Evolutionary conservation across 176 grass and related monocot genomes (phyloP), one percentile per base, ranked within the genome.

Genomic region (Rhynchospora breviuscula): DNA sequence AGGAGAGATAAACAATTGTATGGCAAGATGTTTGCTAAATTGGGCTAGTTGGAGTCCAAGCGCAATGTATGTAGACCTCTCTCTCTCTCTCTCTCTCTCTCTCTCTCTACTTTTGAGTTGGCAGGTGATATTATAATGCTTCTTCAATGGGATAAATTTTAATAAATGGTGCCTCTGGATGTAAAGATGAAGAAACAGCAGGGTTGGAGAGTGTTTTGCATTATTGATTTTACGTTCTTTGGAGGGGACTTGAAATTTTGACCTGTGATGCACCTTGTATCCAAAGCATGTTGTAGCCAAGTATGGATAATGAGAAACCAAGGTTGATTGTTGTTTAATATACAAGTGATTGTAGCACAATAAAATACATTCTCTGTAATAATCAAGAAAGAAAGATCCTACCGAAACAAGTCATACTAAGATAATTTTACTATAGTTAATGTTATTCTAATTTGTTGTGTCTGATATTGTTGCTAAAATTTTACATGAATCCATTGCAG

Each of bases 1-100:
- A 87, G 84, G 69, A 89, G 79, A n/a, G 94, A 97, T 35, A 91
- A 91, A 18, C 91, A 91, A 81, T 91, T 97, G 76, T 93, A 97
- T 33, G 84, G 91, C 84, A 97, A 90, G 69, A 93, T 97, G 87
- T 97, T 97, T 6, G 80, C 89, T 0, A 97, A 93, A 26, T 84
- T 85, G 86, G 87, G 87, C 46, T 89, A 91, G 79, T 57, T 83
- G 0, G 88, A 90, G 2, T 3, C 52, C 4, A 11, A 58, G 18
- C 8, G 17, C 13, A 57, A 53, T 78, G 45, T 54, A 78, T 3
- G 46, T 62, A 47, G 0, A 18, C 63, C 78, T 81, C 59, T 79
- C 75, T 79, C 31, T 54, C 33, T 80, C 57, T 44, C 23, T 80
- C 59, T 62, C 59, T 22, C 6, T 58, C 2, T 80, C 31, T 43